Evolutionary conservation across 2,329 filamentous ascomycete genomes (phyloP).

Genomic region (Cladosporium halotolerans): DNA sequence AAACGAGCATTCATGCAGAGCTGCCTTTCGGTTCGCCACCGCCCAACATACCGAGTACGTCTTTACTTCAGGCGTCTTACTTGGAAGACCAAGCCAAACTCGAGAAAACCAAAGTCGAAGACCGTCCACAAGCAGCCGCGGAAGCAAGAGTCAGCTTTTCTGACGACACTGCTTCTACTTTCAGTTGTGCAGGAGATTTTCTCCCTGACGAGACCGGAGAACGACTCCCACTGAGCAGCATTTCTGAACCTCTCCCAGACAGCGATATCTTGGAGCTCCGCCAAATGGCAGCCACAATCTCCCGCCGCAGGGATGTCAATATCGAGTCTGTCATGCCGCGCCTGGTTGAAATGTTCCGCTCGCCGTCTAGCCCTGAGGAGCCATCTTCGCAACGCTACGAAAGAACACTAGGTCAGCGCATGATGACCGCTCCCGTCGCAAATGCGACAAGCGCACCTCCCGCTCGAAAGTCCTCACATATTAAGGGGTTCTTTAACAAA

Average conservation of each 20-base stretch:
- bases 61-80: slow-evolving; percentile 19
- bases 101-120: background rate
- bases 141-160: slow-evolving; percentile 19
- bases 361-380: background rate
- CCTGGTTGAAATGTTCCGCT: slow-evolving; percentile 29
- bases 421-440: background rate
- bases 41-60: background rate
- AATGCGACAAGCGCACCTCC: background rate
- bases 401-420: background rate
- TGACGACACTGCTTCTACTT: slow-evolving; percentile 29
- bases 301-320: slow-evolving; percentile 31
- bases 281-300: slow-evolving; percentile 31
- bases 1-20: slow-evolving; percentile 23
- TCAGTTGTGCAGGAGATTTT: slow-evolving; percentile 29
- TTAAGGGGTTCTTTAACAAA: slow-evolving; percentile 27
- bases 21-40: slow-evolving; percentile 32
- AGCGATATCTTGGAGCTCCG: slow-evolving; percentile 30
- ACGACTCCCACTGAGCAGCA: too few species aligned
- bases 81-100: slow-evolving; percentile 18
- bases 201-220: slow-evolving; percentile 26
- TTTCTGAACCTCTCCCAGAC: slow-evolving; percentile 11
- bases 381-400: background rate
- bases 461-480: slow-evolving; percentile 14
- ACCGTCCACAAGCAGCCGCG: background rate
- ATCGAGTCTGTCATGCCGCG: slow-evolving; percentile 27